phyloP scores from a whole-genome alignment of 192 early-diverging fungal species.

The Backusella mclennaniae region DNA sequence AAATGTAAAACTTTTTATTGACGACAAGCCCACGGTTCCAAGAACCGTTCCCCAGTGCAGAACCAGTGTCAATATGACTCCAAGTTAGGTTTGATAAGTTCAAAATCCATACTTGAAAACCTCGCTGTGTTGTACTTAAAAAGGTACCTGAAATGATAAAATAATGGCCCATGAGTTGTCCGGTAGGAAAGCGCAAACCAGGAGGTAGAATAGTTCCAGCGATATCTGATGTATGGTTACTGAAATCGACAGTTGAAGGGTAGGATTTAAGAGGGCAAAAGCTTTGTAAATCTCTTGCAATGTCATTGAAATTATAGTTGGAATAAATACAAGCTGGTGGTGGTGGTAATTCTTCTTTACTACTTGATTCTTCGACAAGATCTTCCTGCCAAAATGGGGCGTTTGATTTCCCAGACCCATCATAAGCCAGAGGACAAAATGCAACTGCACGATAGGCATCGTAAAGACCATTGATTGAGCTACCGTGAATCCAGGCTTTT shows the following conservation, averaged over 20 bases:
- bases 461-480: constrained; percentile 68
- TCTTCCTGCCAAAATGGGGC: constrained; percentile 16
- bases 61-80: constrained; percentile 66
- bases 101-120: constrained; percentile 72
- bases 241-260: constrained; percentile 44
- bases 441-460: constrained; percentile 78
- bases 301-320: constrained; percentile 78
- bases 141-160: constrained; percentile 71
- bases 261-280: constrained; percentile 49
- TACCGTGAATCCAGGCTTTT: constrained; percentile 60
- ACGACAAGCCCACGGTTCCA: constrained; percentile 77
- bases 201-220: constrained; percentile 59
- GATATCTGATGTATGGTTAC: constrained; percentile 66
- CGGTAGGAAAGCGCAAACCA: constrained; percentile 76
- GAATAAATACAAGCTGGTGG: constrained; percentile 69
- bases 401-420: neutral
- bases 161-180: constrained; percentile 67
- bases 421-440: constrained; percentile 47
- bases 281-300: constrained; percentile 74
- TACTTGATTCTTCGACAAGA: neutral
- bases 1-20: constrained; percentile 62
- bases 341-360: constrained; percentile 43
- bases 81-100: constrained; percentile 60
- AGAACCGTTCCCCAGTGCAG: constrained; percentile 64
- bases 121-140: constrained; percentile 60